A percentile compares a stretch with the other conserved stretches of the same genome.
These are phyloP conservation scores for Solanum piurae DNA, from an alignment of 257 asterid species.

Conservation along the genomic window DNA sequence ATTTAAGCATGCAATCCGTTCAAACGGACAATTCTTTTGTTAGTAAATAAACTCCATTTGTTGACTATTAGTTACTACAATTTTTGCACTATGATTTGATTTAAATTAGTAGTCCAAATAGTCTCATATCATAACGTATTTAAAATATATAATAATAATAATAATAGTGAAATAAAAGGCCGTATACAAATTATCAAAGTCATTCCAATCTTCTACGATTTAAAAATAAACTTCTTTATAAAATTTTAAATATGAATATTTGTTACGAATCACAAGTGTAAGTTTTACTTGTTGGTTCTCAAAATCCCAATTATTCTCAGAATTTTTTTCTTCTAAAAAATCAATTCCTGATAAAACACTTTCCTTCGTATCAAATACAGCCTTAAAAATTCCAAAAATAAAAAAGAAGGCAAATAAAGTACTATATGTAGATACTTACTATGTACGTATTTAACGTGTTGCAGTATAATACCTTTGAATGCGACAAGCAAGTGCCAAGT, in stretches of 20 bases:
- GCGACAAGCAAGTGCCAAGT: not conserved
- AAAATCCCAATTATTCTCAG: too few species aligned
- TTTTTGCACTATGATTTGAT: not conserved
- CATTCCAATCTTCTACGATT: not conserved
- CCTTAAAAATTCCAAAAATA: too few species aligned
- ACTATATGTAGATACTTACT: not conserved
- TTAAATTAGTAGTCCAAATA: not conserved
- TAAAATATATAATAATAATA: not conserved
- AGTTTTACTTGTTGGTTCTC: not conserved
- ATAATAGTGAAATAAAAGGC: not conserved
- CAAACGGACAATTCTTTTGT: too few species aligned
- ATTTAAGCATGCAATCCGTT: not conserved
- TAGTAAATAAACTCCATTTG: too few species aligned
- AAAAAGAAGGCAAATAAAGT: not conserved
- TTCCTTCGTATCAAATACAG: not conserved
- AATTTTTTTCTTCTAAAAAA: too few species aligned
- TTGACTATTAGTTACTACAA: too few species aligned
- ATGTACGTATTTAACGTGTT: not conserved
- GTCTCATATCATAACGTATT: not conserved
- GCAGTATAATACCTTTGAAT: not conserved
- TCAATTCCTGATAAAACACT: too few species aligned
- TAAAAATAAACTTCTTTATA: too few species aligned
- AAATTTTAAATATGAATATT: too few species aligned
- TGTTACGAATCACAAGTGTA: too few species aligned
- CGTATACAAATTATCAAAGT: not conserved